Evolutionary conservation across 805 yeast genomes (phyloP).

Genomic region (Cyberlindnera meyerae): DNA sequence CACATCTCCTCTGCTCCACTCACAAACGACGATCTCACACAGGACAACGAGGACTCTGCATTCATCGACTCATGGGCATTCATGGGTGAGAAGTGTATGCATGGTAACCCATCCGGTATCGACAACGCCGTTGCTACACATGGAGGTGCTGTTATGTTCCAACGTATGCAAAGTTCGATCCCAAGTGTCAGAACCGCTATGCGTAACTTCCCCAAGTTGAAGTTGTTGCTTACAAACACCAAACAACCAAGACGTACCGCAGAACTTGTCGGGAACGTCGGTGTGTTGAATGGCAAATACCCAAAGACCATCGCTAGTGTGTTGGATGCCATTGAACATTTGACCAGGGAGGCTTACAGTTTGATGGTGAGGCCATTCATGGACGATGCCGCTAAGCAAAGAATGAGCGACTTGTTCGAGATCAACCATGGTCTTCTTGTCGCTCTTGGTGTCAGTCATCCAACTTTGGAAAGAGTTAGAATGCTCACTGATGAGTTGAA

Average conservation of each 20-base stretch:
- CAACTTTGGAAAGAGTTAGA: conserved; percentile 75
- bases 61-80: conserved; percentile 83
- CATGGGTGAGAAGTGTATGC: conserved; percentile 91
- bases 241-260: conserved; percentile 86
- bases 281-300: conserved; percentile 43
- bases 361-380: conserved; percentile 51
- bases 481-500: conserved; percentile 54
- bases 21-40: conserved; percentile 31
- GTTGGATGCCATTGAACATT: conserved; percentile 68
- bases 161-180: conserved; percentile 47
- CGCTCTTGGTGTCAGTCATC: conserved; percentile 89
- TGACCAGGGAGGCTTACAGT: conserved; percentile 69
- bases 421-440: conserved; percentile 86
- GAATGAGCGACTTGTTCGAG: conserved; percentile 57
- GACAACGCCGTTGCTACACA: conserved; percentile 94
- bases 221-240: conserved; percentile 77
- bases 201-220: conserved; percentile 68
- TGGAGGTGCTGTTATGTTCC: conserved; percentile 94
- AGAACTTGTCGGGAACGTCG: conserved; percentile 72
- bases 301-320: conserved; percentile 55
- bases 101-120: conserved; percentile 95
- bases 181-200: conserved; percentile 65
- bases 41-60: conserved; percentile 40
- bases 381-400: conserved; percentile 35
- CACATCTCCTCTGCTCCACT: conserved; percentile 40